Conservation (phyloP, 129 eudicot species). For the Mikania micrantha region DNA sequence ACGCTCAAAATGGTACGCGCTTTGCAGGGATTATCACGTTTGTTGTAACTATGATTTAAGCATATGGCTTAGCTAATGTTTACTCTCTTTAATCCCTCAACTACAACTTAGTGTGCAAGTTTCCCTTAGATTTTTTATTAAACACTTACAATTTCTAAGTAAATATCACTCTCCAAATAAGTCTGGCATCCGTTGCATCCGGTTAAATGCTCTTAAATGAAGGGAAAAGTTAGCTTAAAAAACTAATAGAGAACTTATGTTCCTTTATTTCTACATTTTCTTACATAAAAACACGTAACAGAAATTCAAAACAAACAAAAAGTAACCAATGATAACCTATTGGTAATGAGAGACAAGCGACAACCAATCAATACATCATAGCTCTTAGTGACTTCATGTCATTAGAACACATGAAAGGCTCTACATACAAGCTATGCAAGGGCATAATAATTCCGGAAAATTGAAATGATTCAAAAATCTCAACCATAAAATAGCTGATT, state of each 20-base stretch:
- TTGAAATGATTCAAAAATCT: too few species aligned
- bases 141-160: background rate
- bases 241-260: background rate
- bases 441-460: too few species aligned
- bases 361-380: too few species aligned
- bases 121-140: background rate
- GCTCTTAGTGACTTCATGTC: too few species aligned
- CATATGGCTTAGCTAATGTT: background rate
- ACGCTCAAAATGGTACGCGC: too few species aligned
- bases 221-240: background rate
- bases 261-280: background rate
- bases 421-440: too few species aligned
- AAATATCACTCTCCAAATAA: background rate
- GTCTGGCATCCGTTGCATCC: background rate
- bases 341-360: too few species aligned
- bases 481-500: too few species aligned
- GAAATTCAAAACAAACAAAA: background rate
- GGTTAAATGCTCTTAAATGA: background rate
- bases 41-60: too few species aligned
- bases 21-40: too few species aligned
- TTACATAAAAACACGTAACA: background rate
- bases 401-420: too few species aligned
- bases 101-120: background rate
- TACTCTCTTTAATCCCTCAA: background rate
- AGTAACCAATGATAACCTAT: background rate